Evolutionary conservation across 2,329 filamentous ascomycete genomes (phyloP), one percentile per base, ranked within the genome.

Genomic region (Venturiaceae sp.): DNA sequence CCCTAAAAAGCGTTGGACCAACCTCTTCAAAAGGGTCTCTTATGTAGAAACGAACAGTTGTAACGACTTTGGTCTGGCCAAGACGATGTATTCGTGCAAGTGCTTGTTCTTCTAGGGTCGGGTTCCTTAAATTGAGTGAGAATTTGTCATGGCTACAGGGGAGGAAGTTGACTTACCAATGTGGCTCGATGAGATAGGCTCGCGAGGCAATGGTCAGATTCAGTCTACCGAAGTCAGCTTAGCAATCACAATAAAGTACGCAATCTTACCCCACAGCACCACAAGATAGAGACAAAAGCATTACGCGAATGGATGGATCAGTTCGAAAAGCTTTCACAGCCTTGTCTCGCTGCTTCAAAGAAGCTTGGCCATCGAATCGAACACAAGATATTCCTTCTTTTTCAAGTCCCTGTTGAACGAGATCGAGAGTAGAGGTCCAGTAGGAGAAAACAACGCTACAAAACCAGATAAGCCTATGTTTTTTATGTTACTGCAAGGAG

Each of bases 401-500:
- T 36, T 36, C 33, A 14, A 36, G 33, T 36, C 33, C 33, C 14
- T 14, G 33, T 68, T 94, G 85, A 64, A 99, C 95, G 21, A 99
- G 82, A 69, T 97, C 92, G 16, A 99, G 82, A 68, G 97, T 92
- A 0, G 88, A 86, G 0, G 94, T 97, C 92, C 94, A 99, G n/a
- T 86, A 87, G 0, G 91, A 96, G 73, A 97, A 97, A 6, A 99
- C 85, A 14, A 99, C 91, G 28, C 90, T 75, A 61, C 61, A 5
- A 44, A 23, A 23, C 13, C 14, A 23, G 14, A 7, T 53, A 39
- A 19, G 34, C 16, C 9, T 11, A 21, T 19, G 16, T n/a, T 9
- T n/a, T 8, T 8, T 9, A 28, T 13, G 50, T 54, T 21, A 33
- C 14, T 47, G 34, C 28, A 13, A 36, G 14, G 11, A 6, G 26